Conservation (phyloP, 78 protist species). For the Thecamonas trahens region DNA sequence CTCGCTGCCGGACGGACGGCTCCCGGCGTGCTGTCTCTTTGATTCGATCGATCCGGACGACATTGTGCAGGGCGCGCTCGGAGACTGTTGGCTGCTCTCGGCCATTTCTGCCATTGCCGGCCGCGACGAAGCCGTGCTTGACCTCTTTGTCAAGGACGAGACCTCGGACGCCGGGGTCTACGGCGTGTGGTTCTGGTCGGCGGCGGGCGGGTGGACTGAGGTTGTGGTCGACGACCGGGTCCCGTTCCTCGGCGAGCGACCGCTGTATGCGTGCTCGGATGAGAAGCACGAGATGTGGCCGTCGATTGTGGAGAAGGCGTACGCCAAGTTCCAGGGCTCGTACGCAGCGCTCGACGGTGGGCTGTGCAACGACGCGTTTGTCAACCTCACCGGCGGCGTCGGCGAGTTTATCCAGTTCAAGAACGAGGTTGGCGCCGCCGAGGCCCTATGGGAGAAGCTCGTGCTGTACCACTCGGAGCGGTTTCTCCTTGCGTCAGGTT, state of each 20-base stretch:
- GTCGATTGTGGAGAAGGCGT: constrained; percentile 8
- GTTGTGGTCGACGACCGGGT: constrained; percentile 25
- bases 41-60: neutral
- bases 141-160: too few species aligned
- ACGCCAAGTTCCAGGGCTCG: constrained; percentile 9
- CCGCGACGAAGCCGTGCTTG: too few species aligned
- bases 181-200: too few species aligned
- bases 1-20: too few species aligned
- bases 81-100: too few species aligned
- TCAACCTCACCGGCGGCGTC: constrained; percentile 13
- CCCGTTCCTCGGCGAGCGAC: neutral
- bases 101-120: too few species aligned
- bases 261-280: neutral
- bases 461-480: neutral
- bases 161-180: too few species aligned
- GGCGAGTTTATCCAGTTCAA: too few species aligned
- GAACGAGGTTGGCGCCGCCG: too few species aligned
- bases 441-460: too few species aligned
- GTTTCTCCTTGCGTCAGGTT: neutral
- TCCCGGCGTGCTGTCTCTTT: too few species aligned
- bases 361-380: neutral
- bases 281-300: neutral
- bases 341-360: constrained; percentile 15
- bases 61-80: constrained; percentile 44
- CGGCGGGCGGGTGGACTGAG: neutral